Conservation (phyloP, 2,329 filamentous ascomycete species). For the Epichloe amarillans region DNA sequence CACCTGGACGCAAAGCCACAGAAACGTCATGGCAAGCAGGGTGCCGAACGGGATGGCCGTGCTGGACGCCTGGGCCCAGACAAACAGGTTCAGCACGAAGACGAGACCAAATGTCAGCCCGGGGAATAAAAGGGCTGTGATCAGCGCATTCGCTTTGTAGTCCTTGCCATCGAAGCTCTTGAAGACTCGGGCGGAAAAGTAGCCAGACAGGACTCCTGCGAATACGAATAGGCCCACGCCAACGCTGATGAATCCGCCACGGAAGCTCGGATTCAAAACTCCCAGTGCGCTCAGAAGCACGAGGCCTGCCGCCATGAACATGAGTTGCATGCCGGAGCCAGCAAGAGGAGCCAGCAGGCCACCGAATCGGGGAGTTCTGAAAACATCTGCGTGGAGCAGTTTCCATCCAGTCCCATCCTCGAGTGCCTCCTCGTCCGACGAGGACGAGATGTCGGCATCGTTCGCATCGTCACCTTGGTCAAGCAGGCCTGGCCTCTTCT, state of each 20-base stretch:
- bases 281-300: conserved; percentile 62
- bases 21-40: conserved; percentile 53
- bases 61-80: conserved; percentile 80
- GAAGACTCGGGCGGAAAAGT: conserved; percentile 74
- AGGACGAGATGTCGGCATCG: conserved; percentile 36
- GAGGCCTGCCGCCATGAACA: conserved; percentile 67
- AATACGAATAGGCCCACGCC: conserved; percentile 73
- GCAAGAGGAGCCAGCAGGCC: conserved; percentile 66
- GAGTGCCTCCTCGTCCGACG: conserved; percentile 39
- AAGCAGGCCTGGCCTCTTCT: conserved; percentile 49
- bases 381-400: conserved; percentile 76
- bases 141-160: conserved; percentile 62
- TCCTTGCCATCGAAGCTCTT: conserved; percentile 67
- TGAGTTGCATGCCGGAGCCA: conserved; percentile 74
- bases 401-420: conserved; percentile 86
- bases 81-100: conserved; percentile 75
- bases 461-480: conserved; percentile 43
- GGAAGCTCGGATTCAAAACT: conserved; percentile 72
- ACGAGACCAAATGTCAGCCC: conserved; percentile 62
- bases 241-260: conserved; percentile 80
- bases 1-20: conserved; percentile 79
- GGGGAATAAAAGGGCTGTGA: conserved; percentile 68
- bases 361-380: conserved; percentile 58
- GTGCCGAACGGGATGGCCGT: conserved; percentile 78
- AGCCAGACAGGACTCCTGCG: conserved; percentile 72